Percentiles rank a stretch among this genome's conserved stretches.
These are phyloP conservation scores for Fusarium dlaminii DNA, from an alignment of 2,329 filamentous ascomycete species.

Conservation along the genomic window DNA sequence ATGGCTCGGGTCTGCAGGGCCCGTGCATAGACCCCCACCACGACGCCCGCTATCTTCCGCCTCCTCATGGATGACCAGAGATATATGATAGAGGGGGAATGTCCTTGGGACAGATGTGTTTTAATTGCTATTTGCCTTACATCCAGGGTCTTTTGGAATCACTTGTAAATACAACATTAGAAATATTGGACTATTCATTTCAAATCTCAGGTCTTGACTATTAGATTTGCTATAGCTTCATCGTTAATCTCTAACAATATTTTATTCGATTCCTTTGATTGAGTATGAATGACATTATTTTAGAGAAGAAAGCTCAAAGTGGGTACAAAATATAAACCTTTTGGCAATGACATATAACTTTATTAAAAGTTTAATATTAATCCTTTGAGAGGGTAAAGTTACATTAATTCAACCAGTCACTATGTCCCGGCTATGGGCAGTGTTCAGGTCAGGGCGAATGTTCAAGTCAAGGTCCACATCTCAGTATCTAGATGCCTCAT, in stretches of 20 bases:
- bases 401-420: background rate
- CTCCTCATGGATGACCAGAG: background rate
- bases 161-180: too few relatives aligned
- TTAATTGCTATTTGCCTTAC: background rate
- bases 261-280: background rate
- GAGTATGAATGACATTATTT: background rate
- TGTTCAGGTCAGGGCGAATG: background rate
- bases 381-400: background rate
- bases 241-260: background rate
- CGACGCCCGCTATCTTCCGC: slow-evolving; percentile 14
- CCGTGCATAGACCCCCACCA: slow-evolving; percentile 34
- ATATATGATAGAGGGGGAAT: background rate
- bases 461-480: background rate
- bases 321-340: background rate
- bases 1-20: slow-evolving; percentile 36
- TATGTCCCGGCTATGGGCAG: background rate
- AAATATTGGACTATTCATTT: too few relatives aligned
- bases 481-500: background rate
- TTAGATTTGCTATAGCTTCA: background rate
- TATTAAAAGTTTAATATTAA: background rate
- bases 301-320: background rate
- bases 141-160: background rate
- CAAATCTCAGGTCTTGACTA: background rate
- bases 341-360: background rate
- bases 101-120: background rate